Evolutionary conservation across 1,284 basidiomycete species (phyloP).

Genomic region (Fomitopsis schrenkii): DNA sequence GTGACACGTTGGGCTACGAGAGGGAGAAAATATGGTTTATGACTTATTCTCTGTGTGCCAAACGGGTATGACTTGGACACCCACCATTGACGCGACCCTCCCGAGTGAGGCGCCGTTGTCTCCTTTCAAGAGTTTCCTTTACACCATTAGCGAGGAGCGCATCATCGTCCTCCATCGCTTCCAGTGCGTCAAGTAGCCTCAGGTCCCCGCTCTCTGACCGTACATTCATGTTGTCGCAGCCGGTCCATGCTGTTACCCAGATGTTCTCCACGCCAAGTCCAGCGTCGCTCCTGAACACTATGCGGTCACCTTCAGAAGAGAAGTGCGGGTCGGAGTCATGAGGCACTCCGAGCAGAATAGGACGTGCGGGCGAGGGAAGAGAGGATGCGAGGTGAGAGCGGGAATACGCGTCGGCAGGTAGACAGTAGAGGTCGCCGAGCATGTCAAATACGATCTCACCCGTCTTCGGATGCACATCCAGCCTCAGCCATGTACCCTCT

Average conservation of each 20-base stretch:
- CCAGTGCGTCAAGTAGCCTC: conserved; percentile 33
- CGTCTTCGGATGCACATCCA: conserved; percentile 62
- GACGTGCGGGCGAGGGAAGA: conserved; percentile 36
- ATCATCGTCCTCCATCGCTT: conserved; percentile 40
- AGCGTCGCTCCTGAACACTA: conserved; percentile 69
- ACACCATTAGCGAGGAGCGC: conserved; percentile 43
- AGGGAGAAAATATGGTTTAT: background rate
- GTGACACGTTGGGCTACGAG: conserved; percentile 55
- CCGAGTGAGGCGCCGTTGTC: conserved; percentile 42
- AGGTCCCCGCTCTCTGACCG: conserved; percentile 27
- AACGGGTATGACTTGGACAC: conserved; percentile 12
- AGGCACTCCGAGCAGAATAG: conserved; percentile 56
- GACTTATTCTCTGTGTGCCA: background rate
- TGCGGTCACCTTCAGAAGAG: conserved; percentile 55
- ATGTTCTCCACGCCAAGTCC: conserved; percentile 70
- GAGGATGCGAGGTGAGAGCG: conserved; percentile 16
- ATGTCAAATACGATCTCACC: conserved; percentile 76
- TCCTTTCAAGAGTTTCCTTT: conserved; percentile 45
- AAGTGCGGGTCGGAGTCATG: conserved; percentile 70
- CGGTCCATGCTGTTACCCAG: conserved; percentile 62
- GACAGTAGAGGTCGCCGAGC: conserved; percentile 69
- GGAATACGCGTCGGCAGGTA: conserved; percentile 41
- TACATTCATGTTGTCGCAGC: conserved; percentile 57
- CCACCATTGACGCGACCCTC: conserved; percentile 57
- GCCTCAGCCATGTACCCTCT: conserved; percentile 70